Conservation (phyloP, 2,329 filamentous ascomycete genomes). For the Rhexocercosporidium sp. region DNA sequence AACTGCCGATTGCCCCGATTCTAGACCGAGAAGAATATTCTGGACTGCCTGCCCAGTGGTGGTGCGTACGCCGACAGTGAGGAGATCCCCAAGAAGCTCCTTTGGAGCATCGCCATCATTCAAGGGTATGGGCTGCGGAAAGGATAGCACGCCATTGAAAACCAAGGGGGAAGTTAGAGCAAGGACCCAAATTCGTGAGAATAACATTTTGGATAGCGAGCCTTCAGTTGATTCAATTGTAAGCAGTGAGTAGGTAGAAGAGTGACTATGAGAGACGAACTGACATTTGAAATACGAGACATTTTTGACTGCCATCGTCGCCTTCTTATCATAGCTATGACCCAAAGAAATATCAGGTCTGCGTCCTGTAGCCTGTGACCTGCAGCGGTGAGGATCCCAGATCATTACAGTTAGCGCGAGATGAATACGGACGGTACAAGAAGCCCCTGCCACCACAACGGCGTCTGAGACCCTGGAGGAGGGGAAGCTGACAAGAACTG, state of each 20-base stretch:
- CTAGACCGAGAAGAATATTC: conserved; percentile 17
- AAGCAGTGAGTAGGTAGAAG: neutral
- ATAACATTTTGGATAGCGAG: neutral
- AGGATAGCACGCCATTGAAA: neutral
- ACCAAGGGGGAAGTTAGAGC: neutral
- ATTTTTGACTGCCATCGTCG: neutral
- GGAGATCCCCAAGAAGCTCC: conserved; percentile 2
- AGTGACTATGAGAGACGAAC: neutral
- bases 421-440: neutral
- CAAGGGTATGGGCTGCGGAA: neutral
- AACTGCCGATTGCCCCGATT: conserved; percentile 12
- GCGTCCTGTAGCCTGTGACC: neutral
- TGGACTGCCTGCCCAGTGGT: conserved; percentile 13
- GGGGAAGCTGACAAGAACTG: neutral
- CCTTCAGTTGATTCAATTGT: neutral
- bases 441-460: neutral
- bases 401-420: neutral
- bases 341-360: neutral
- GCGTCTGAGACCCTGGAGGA: neutral
- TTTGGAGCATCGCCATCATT: conserved; percentile 2
- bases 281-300: neutral
- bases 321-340: neutral
- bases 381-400: neutral
- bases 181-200: neutral
- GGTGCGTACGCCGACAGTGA: neutral